Evolutionary conservation across 106 monocot species (phyloP).

Genomic region (Dendrobium chrysotoxum): DNA sequence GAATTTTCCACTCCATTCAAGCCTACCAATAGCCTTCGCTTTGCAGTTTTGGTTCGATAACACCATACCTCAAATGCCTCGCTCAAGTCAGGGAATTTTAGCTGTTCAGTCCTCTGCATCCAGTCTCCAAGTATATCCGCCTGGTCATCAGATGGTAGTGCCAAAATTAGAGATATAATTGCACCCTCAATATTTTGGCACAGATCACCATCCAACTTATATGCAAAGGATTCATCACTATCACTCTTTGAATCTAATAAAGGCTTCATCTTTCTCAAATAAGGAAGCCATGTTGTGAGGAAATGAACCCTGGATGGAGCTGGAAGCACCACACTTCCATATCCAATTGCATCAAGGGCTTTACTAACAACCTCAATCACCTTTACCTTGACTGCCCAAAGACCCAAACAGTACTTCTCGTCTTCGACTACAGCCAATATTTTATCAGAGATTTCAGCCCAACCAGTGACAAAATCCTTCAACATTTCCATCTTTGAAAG

Average conservation of each 20-base stretch:
- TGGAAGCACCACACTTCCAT: slow-evolving; percentile 77
- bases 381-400: slow-evolving; percentile 63
- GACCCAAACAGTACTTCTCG: slow-evolving; percentile 36
- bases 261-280: slow-evolving; percentile 64
- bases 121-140: slow-evolving; percentile 80
- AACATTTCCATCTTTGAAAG: slow-evolving; percentile 77
- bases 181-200: slow-evolving; percentile 84
- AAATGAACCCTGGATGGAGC: slow-evolving; percentile 47
- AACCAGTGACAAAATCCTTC: slow-evolving; percentile 62
- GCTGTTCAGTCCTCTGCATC: slow-evolving; percentile 56
- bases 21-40: slow-evolving; percentile 44
- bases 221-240: slow-evolving; percentile 31
- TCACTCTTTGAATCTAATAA: slow-evolving; percentile 39
- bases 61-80: slow-evolving; percentile 99
- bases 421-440: slow-evolving; percentile 41
- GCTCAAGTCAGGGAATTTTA: slow-evolving; percentile 73
- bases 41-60: slow-evolving; percentile 74
- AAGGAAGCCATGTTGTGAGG: slow-evolving; percentile 74
- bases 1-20: slow-evolving; percentile 36
- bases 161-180: slow-evolving; percentile 63
- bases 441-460: slow-evolving; percentile 43
- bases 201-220: slow-evolving; percentile 60
- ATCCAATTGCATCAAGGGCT: slow-evolving; percentile 79
- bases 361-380: slow-evolving; percentile 68
- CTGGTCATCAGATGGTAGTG: slow-evolving; percentile 82